Percentiles rank a stretch among this genome's conserved stretches.
These are phyloP conservation scores for Rhodomyrtus tomentosa DNA, from an alignment of 345 rosid genomes.

Conservation along the genomic window DNA sequence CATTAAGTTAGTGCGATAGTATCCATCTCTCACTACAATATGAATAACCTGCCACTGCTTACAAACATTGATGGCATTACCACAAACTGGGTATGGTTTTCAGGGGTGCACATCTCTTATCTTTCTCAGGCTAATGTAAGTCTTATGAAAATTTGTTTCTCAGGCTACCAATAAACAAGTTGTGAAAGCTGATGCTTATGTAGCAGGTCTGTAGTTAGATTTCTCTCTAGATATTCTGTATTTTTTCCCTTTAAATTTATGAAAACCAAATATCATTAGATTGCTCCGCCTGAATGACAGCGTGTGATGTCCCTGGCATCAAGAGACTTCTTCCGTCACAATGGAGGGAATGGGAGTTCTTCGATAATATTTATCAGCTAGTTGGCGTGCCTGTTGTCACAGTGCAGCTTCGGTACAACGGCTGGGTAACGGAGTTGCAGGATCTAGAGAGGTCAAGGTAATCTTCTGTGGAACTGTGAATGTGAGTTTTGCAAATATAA, in stretches of 20 bases:
- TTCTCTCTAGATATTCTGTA: background rate
- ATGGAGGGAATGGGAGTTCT: slow-evolving; percentile 76
- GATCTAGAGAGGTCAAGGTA: slow-evolving; percentile 81
- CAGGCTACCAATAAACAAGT: slow-evolving; percentile 82
- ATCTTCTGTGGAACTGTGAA: background rate
- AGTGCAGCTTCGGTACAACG: slow-evolving; percentile 89
- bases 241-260: background rate
- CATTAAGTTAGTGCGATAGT: background rate
- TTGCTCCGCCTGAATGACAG: slow-evolving; percentile 21
- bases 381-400: slow-evolving; percentile 92
- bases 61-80: background rate
- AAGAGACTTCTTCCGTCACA: slow-evolving; percentile 72
- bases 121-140: background rate
- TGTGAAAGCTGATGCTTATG: slow-evolving; percentile 91
- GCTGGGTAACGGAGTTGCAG: slow-evolving; percentile 93
- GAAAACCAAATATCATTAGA: background rate
- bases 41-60: background rate
- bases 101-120: background rate
- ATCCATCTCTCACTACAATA: background rate
- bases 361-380: slow-evolving; percentile 69
- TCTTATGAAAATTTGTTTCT: slow-evolving; percentile 3
- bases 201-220: slow-evolving; percentile 42
- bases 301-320: slow-evolving; percentile 96
- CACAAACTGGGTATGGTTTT: background rate
- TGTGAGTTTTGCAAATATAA: background rate